A percentile compares a stretch with the other conserved stretches of the same genome.
Conservation (phyloP, 164 flowering plant genomes). For the Vitis rotundifolia region DNA sequence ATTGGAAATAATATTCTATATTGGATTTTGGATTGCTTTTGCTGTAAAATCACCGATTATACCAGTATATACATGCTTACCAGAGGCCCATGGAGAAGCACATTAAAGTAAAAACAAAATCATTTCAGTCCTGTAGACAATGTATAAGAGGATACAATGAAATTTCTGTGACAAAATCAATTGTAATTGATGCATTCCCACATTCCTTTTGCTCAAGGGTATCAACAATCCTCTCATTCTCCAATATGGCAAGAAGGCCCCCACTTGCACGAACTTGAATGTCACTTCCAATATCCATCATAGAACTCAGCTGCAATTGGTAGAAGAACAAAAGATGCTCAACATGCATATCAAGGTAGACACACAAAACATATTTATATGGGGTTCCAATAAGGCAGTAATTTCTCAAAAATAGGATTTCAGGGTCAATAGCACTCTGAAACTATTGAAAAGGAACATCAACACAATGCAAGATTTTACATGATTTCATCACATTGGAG, state of each 20-base stretch:
- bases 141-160: slow-evolving; percentile 69
- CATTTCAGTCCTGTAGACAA: too few species aligned
- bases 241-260: slow-evolving; percentile 92
- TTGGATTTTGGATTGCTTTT: too few species aligned
- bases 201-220: slow-evolving; percentile 77
- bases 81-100: too few species aligned
- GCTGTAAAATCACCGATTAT: too few species aligned
- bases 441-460: background rate
- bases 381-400: background rate
- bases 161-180: slow-evolving; percentile 72
- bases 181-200: slow-evolving; percentile 73
- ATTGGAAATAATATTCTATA: too few species aligned
- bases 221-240: slow-evolving; percentile 90
- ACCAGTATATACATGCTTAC: too few species aligned
- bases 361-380: too few species aligned
- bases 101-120: too few species aligned
- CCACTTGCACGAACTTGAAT: slow-evolving; percentile 97
- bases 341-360: background rate
- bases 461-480: background rate
- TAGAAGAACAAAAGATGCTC: slow-evolving; percentile 4
- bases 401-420: background rate
- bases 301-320: slow-evolving; percentile 73
- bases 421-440: background rate
- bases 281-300: slow-evolving; percentile 93
- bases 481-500: background rate